Base-by-base conservation (phyloP, 768 basidiomycete species). In the Epithele typhae region DNA sequence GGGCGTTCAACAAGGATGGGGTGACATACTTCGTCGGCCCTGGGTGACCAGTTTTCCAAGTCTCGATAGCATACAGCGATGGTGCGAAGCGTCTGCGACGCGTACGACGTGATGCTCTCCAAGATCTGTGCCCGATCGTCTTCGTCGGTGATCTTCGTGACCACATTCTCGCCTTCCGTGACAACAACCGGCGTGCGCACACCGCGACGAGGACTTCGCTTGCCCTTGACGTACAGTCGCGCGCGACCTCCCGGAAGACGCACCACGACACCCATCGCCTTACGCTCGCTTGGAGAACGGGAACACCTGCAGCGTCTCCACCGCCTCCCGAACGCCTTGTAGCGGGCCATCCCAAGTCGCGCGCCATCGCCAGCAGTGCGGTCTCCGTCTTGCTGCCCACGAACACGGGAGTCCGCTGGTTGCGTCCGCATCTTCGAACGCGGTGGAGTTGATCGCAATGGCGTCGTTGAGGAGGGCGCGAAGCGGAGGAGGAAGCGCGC, bases 351-450 rank as follows among this genome's bases (percentile, higher is more conserved):
- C 74, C 69, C 32, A 87, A 78, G 25, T 87, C 81, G 68, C 86
- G 82, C 11, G 87, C 88, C 52, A 97, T 90, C 55, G 80, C 76
- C 12, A 98, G 72, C n/a, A 98, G 74, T 1, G 93, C 92, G 1
- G 87, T 91, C 70, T 97, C 95, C 2, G 95, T 98, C 76, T 98
- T 98, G 70, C 80, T 88, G 11, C 95, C 95, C 39, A 96, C 74
- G 60, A 96, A 93, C 19, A 76, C 64, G 15, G 59, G 44, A 53
- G 79, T 68, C 77, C 81, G 1, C 76, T 78, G 41, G 79, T 80
- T 10, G 77, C 67, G 56, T 87, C 76, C 23, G 58, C 63, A 57
- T 93, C 91, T 67, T 95, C 86, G 64, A 97, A 97, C 10, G 95
- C 95, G 8, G 94, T 95, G 3, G 92, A 92, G 67, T 97, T 97